Evolutionary conservation across 345 rosid genomes (phyloP).

Genomic region (Hypericum androsaemum): DNA sequence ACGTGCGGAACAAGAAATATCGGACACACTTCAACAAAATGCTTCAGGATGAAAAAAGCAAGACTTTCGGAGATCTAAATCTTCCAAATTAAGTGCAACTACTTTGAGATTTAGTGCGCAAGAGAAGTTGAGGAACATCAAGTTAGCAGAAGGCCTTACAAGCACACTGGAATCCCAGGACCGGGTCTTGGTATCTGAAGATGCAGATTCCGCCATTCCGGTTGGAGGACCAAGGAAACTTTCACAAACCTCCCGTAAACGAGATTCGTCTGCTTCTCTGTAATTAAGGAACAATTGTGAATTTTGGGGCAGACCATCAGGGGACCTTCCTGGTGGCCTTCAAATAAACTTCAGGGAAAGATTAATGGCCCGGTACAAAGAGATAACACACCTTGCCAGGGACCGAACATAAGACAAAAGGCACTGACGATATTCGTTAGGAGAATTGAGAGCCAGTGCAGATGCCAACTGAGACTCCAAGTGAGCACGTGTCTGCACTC

Average conservation of each 20-base stretch:
- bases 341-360: neutral
- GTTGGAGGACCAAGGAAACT: slow-evolving; percentile 96
- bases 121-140: no score
- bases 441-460: slow-evolving; percentile 68
- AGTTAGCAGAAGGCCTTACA: slow-evolving; percentile 32
- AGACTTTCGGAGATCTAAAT: no score
- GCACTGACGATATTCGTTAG: slow-evolving; percentile 86
- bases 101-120: no score
- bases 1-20: neutral
- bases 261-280: slow-evolving; percentile 96
- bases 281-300: slow-evolving; percentile 11
- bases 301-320: neutral
- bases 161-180: slow-evolving; percentile 92
- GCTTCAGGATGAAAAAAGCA: neutral
- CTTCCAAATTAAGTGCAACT: no score
- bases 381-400: slow-evolving; percentile 56
- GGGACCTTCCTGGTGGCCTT: neutral
- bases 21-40: no score
- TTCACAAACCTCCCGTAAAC: slow-evolving; percentile 89
- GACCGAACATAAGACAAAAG: slow-evolving; percentile 88
- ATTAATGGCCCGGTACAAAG: neutral
- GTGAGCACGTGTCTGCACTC: slow-evolving; percentile 91
- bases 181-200: slow-evolving; percentile 36
- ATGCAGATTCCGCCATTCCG: slow-evolving; percentile 58
- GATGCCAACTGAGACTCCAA: slow-evolving; percentile 95